phyloP scores from a whole-genome alignment of 805 yeast species.

The Metschnikowia dekortorum region DNA sequence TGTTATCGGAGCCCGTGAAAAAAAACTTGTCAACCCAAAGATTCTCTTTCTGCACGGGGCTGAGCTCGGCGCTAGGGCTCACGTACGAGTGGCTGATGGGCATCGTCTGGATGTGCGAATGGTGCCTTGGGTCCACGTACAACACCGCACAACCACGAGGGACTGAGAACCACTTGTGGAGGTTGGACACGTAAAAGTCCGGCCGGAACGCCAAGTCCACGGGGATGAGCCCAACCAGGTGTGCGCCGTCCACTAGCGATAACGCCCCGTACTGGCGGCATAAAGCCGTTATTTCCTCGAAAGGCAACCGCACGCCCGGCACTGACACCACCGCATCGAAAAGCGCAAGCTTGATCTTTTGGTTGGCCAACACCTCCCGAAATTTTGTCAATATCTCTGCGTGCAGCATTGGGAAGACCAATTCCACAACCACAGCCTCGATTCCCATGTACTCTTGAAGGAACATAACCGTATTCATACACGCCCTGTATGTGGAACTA shows the following conservation, averaged over 20 bases:
- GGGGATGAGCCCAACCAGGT: slow-evolving; percentile 53
- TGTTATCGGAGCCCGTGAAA: slow-evolving; percentile 48
- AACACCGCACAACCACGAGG: slow-evolving; percentile 58
- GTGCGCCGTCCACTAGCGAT: slow-evolving; percentile 71
- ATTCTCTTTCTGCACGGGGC: slow-evolving; percentile 18
- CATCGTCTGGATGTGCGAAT: slow-evolving; percentile 46
- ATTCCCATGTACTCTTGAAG: slow-evolving; percentile 28
- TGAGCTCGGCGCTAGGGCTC: slow-evolving; percentile 25
- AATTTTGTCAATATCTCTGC: slow-evolving; percentile 22
- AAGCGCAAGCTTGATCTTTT: slow-evolving; percentile 38
- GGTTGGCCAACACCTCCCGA: slow-evolving; percentile 18
- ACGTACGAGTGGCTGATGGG: slow-evolving; percentile 53
- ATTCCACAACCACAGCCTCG: slow-evolving; percentile 17
- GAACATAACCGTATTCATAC: slow-evolving; percentile 48
- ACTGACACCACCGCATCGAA: slow-evolving; percentile 58
- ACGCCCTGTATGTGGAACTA: slow-evolving; percentile 51
- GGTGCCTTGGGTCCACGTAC: slow-evolving; percentile 53
- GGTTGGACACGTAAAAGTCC: slow-evolving; percentile 57
- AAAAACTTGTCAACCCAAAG: slow-evolving; percentile 44
- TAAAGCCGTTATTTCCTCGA: slow-evolving; percentile 39
- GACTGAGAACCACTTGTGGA: slow-evolving; percentile 65
- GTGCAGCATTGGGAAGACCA: slow-evolving; percentile 16
- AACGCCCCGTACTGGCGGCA: slow-evolving; percentile 45
- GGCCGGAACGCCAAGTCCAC: slow-evolving; percentile 45
- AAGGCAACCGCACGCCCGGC: slow-evolving; percentile 64